phyloP scores from a whole-genome alignment of 2,329 filamentous ascomycete genomes.

The Ascochyta pisi region DNA sequence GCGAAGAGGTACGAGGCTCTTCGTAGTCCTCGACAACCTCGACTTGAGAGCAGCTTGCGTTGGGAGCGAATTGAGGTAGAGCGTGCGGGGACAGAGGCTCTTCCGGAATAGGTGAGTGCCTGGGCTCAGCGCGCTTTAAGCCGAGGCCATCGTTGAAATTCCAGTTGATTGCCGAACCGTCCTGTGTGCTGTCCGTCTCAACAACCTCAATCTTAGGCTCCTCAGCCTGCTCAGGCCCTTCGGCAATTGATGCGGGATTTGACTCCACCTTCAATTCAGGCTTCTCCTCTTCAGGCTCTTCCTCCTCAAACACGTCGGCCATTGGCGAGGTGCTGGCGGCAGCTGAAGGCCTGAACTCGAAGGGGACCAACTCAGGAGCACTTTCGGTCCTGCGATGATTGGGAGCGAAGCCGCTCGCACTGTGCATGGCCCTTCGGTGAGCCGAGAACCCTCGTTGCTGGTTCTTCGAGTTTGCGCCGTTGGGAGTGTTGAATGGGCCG shows the following conservation, averaged over 20 bases:
- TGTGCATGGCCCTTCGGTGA: slow-evolving; percentile 74
- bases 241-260: slow-evolving; percentile 21
- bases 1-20: slow-evolving; percentile 56
- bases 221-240: slow-evolving; percentile 48
- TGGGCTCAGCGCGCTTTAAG: slow-evolving; percentile 34
- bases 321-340: slow-evolving; percentile 73
- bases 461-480: slow-evolving; percentile 69
- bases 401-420: slow-evolving; percentile 76
- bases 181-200: slow-evolving; percentile 51
- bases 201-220: slow-evolving; percentile 55
- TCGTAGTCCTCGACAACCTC: slow-evolving; percentile 57
- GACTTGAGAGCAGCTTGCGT: slow-evolving; percentile 40
- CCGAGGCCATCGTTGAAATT: slow-evolving; percentile 51
- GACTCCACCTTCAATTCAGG: slow-evolving; percentile 16
- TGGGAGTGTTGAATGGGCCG: slow-evolving; percentile 86
- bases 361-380: slow-evolving; percentile 78
- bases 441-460: slow-evolving; percentile 46
- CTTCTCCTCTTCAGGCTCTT: slow-evolving; percentile 68
- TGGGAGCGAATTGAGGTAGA: slow-evolving; percentile 19
- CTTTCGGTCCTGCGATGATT: slow-evolving; percentile 82
- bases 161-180: slow-evolving; percentile 53
- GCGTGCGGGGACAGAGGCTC: slow-evolving; percentile 40
- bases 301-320: slow-evolving; percentile 87
- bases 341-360: slow-evolving; percentile 61
- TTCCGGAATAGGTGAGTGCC: slow-evolving; percentile 18